Percentiles rank a stretch among this genome's conserved stretches.
Evolutionary conservation across 2,329 filamentous ascomycete genomes (phyloP).

Genomic region (Fusarium poae): DNA sequence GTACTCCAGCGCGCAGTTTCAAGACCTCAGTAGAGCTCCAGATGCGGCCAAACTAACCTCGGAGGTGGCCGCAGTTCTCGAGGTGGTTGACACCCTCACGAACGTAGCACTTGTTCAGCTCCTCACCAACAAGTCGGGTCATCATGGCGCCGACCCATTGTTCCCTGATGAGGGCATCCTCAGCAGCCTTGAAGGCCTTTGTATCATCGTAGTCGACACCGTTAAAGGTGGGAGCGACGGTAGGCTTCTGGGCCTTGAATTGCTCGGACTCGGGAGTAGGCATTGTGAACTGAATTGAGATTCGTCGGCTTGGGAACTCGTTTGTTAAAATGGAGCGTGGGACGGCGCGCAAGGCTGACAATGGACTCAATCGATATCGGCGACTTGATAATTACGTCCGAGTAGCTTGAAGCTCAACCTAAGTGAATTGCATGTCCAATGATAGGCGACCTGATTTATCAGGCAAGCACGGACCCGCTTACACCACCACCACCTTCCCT

Average conservation of each 20-base stretch:
- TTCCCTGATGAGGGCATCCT: slow-evolving; percentile 85
- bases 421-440: slow-evolving; percentile 45
- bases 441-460: slow-evolving; percentile 48
- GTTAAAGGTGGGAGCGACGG: slow-evolving; percentile 84
- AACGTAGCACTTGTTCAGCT: slow-evolving; percentile 88
- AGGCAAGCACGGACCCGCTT: slow-evolving; percentile 46
- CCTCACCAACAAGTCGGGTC: slow-evolving; percentile 83
- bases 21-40: slow-evolving; percentile 10
- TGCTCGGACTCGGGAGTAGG: slow-evolving; percentile 85
- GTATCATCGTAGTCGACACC: slow-evolving; percentile 90
- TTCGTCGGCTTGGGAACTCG: slow-evolving; percentile 26
- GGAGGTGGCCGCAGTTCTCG: slow-evolving; percentile 84
- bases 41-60: slow-evolving; percentile 71
- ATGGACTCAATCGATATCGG: slow-evolving; percentile 44
- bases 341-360: slow-evolving; percentile 34
- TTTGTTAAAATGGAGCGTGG: slow-evolving; percentile 24
- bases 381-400: slow-evolving; percentile 41
- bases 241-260: slow-evolving; percentile 87
- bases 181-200: slow-evolving; percentile 82
- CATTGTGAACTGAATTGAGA: slow-evolving; percentile 63
- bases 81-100: slow-evolving; percentile 87
- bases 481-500: slow-evolving; percentile 39
- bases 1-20: slow-evolving; percentile 5
- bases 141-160: slow-evolving; percentile 94
- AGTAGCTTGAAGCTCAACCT: slow-evolving; percentile 49